Base-by-base conservation (phyloP, 169 alveolate genomes). In the Babesia bovis region DNA sequence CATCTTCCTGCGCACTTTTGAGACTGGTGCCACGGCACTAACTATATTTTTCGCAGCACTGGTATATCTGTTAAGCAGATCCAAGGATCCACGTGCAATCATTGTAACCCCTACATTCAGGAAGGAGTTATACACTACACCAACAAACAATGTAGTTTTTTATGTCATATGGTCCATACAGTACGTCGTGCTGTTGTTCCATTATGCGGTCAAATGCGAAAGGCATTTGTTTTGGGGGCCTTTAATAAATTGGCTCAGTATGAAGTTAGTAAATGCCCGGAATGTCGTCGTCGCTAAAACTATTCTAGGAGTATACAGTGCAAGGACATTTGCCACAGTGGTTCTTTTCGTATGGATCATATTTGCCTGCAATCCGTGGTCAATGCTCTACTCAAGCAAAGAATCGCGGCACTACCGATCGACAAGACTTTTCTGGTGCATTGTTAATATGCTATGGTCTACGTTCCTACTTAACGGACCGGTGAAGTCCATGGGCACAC, bases 141-240 rank as follows among this genome's bases (percentile, higher is more conserved):
- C 63, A 19, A 21, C 25, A 9, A 47, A 44, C 23, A 6, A 21
- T 0, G 12, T 13, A 23, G 19, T 58, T 3, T 28, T 73, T 41
- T 23, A 38, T 15, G 5, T 28, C 17, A 51, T 65, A 13, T 73
- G 52, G 42, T 45, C 67, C 19, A 3, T 58, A 19, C 51, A 56
- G 36, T 73, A 49, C 50, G 19, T 73, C 25, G 4, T n/a, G 38
- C 17, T 73, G 49, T 19, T 73, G 38, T 30, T 63, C 44, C 68
- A 73, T 53, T 73, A 61, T 47, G 84, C 70, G 21, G 15, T 65
- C 42, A 73, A 59, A 59, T 44, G 61, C 23, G 65, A 59, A 5
- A 40, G 50, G 4, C 73, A 63, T 25, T 47, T 21, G 23, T 1
- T 63, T 33, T 4, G 12, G 30, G 61, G 50, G 25, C 63, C 49